Evolutionary conservation across 768 basidiomycete species (phyloP), one percentile per base, ranked within the genome.

Genomic region (Pleurotus platypus): DNA sequence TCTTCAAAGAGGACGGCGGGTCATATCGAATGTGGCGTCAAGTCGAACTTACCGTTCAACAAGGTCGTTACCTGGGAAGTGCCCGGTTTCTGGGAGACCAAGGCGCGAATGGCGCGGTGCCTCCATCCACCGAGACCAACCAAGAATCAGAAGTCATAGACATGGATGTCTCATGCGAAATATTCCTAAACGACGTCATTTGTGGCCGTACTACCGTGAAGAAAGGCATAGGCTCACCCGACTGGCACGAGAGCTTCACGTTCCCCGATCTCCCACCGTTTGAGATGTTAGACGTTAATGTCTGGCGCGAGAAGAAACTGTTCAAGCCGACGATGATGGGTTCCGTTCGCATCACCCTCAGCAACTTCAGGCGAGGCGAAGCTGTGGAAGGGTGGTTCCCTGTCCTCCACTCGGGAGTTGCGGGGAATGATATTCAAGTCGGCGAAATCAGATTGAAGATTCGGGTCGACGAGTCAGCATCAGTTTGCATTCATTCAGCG

Each of bases 1-100:
- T 78, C 61, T 74, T 75, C 39, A 76, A 82, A 18, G 64, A 70
- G 50, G 85, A 86, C 58, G 89, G 87, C 43, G 91, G 91, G 5
- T 81, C 89, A 9, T 92, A 90, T 70, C 85, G 92, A 55, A 89
- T 94, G 82, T 94, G 90, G 89, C 80, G 93, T 50, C 88, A 90
- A 67, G 78, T 94, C 20, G 84, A 90, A 60, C 73, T 94, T 22
- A 80, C 82, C 27, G 76, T 92, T 55, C 75, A 87, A 39, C 87
- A 90, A 70, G 91, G 85, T 11, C 83, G 90, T 40, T 85, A 86
- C 64, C 74, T 94, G 30, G 88, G 89, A 48, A 76, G 75, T 57
- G 69, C 74, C 43, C 81, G 74, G 15, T 67, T 73, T 3, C 64
- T 72, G 55, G 70, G 72, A 55, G 43, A 46, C 26, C 40, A 43